A percentile compares a stretch with the other conserved stretches of the same genome.
phyloP scores from a whole-genome alignment of 306 rosid species.

The Lotus japonicus region DNA sequence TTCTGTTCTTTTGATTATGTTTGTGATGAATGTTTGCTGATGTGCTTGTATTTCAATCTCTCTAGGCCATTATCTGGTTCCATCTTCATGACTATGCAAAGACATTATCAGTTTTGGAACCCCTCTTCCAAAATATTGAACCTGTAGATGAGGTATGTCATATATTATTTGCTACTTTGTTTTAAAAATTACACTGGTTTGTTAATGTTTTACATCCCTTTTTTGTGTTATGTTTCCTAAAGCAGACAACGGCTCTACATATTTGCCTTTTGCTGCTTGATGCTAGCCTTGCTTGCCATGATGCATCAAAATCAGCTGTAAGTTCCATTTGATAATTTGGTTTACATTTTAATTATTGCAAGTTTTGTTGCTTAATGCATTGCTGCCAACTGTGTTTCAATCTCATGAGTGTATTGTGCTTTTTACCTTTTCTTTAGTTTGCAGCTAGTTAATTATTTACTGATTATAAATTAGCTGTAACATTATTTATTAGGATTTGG shows the following conservation, averaged over 20 bases:
- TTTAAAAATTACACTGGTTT: slow-evolving; percentile 5
- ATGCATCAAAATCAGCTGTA: slow-evolving; percentile 93
- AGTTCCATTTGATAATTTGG: slow-evolving; percentile 39
- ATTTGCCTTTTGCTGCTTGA: slow-evolving; percentile 91
- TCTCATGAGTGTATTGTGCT: background rate
- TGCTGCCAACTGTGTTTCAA: slow-evolving; percentile 8
- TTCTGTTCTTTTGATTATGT: slow-evolving; percentile 11
- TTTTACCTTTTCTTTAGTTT: background rate
- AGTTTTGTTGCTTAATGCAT: slow-evolving; percentile 17
- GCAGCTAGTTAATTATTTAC: slow-evolving; percentile 1
- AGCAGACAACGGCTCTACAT: slow-evolving; percentile 88
- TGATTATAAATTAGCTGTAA: background rate
- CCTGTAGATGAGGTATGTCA: slow-evolving; percentile 80
- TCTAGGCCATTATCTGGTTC: slow-evolving; percentile 90
- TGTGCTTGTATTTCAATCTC: slow-evolving; percentile 15
- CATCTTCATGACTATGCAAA: slow-evolving; percentile 79
- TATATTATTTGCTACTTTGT: slow-evolving; percentile 8
- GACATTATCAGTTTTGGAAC: slow-evolving; percentile 78
- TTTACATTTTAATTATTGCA: slow-evolving; percentile 3
- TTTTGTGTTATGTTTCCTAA: slow-evolving; percentile 17
- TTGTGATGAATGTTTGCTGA: background rate
- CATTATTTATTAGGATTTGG: background rate
- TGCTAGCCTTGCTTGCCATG: slow-evolving; percentile 85
- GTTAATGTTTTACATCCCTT: slow-evolving; percentile 16
- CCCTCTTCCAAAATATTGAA: slow-evolving; percentile 88